A percentile compares a stretch with the other conserved stretches of the same genome.
Evolutionary conservation across 2,329 filamentous ascomycete species (phyloP).

Genomic region (Fusarium annulatum): DNA sequence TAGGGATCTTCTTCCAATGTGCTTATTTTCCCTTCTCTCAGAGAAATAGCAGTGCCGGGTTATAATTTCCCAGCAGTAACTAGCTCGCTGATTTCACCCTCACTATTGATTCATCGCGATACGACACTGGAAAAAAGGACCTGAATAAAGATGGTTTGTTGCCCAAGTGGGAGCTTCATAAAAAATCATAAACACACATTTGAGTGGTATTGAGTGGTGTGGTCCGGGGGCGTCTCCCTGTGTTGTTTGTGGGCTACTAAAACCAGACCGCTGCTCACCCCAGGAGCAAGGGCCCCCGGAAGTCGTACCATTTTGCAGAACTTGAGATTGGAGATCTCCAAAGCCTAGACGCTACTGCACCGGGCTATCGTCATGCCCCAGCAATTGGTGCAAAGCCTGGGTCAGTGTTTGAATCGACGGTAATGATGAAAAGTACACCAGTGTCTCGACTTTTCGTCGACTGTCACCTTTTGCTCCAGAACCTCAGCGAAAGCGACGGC

Average conservation of each 20-base stretch:
- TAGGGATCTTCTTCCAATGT: conserved; percentile 3
- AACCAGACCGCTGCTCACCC: conserved; percentile 41
- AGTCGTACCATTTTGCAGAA: conserved; percentile 45
- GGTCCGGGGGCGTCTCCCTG: conserved; percentile 31
- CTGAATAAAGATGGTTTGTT: conserved; percentile 11
- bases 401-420: conserved; percentile 28
- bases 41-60: background rate
- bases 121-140: conserved; percentile 3
- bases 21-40: conserved; percentile 5
- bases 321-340: conserved; percentile 47
- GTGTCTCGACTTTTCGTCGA: conserved; percentile 32
- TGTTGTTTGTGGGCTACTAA: conserved; percentile 33
- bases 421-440: conserved; percentile 18
- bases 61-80: background rate
- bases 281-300: conserved; percentile 37
- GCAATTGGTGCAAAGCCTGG: conserved; percentile 39
- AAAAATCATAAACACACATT: conserved; percentile 27
- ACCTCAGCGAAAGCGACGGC: conserved; percentile 1
- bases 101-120: background rate
- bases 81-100: background rate
- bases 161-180: conserved; percentile 12
- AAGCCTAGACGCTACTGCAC: conserved; percentile 43
- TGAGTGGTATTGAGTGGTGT: conserved; percentile 35
- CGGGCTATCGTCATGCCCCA: conserved; percentile 41
- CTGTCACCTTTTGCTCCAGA: background rate